phyloP scores from a whole-genome alignment of 768 basidiomycete genomes.

The Candolleomyces aberdarensis region DNA sequence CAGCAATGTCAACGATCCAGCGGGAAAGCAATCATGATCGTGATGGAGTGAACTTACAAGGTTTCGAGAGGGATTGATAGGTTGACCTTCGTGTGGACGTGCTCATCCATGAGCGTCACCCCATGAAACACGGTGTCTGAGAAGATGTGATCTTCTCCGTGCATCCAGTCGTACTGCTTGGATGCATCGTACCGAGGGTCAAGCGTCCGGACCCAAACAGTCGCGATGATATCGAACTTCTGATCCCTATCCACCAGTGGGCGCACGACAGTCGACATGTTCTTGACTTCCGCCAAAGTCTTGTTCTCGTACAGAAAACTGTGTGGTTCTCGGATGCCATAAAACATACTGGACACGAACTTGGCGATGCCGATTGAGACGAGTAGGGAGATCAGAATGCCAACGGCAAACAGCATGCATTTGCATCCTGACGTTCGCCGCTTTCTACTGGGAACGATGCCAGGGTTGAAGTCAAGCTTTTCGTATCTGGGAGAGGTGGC shows the following conservation, averaged over 20 bases:
- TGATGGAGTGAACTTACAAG: conserved; percentile 24
- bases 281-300: background rate
- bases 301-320: background rate
- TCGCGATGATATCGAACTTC: conserved; percentile 16
- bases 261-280: conserved; percentile 12
- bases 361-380: background rate
- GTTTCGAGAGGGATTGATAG: conserved; percentile 25
- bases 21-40: background rate
- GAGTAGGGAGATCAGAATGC: background rate
- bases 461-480: conserved; percentile 4
- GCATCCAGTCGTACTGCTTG: background rate
- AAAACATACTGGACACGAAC: background rate
- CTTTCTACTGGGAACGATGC: conserved; percentile 3
- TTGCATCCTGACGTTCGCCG: conserved; percentile 4
- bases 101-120: conserved; percentile 23
- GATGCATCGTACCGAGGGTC: too few species aligned
- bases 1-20: background rate
- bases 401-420: background rate
- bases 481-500: background rate
- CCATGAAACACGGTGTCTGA: conserved; percentile 27
- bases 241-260: conserved; percentile 14
- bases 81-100: conserved; percentile 19
- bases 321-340: conserved; percentile 2
- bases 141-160: conserved; percentile 17
- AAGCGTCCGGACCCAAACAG: conserved; percentile 12